Evolutionary conservation across 331 rosid species (phyloP).

Genomic region (Saraca asoca): DNA sequence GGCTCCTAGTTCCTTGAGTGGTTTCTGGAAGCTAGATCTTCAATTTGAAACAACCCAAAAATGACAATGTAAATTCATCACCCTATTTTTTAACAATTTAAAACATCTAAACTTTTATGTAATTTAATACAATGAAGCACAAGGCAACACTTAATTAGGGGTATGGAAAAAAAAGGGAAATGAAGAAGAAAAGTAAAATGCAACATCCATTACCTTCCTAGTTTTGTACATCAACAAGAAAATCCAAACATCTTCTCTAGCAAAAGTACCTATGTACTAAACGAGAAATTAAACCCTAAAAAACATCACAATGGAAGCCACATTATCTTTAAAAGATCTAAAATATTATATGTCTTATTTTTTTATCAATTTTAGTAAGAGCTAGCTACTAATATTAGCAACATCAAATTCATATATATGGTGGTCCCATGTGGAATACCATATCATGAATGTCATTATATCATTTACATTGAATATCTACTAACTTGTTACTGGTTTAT

Average conservation of each 20-base stretch:
- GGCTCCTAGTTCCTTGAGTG: slow-evolving; percentile 44
- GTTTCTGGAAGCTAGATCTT: slow-evolving; percentile 42
- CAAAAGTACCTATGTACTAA: slow-evolving; percentile 12
- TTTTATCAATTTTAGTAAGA: not conserved
- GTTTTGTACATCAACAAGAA: slow-evolving; percentile 84
- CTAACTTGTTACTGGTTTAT: no score
- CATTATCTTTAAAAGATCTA: no score
- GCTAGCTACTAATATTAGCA: slow-evolving; percentile 5
- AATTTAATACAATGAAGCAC: not conserved
- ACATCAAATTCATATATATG: no score
- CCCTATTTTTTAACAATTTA: not conserved
- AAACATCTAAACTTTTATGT: not conserved
- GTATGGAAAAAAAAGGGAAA: no score
- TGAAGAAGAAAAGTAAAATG: not conserved
- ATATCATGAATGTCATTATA: no score
- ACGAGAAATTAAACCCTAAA: slow-evolving; percentile 30
- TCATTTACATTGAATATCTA: no score
- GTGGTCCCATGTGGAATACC: no score
- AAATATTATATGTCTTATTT: not conserved
- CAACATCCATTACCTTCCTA: slow-evolving; percentile 55
- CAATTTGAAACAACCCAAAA: slow-evolving; percentile 29
- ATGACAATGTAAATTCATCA: not conserved
- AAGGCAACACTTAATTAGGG: not conserved
- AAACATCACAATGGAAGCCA: slow-evolving; percentile 30
- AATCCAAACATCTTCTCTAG: slow-evolving; percentile 69